These are phyloP conservation scores for Sphagnum magellanicum DNA, from an alignment of 228 moss, liverwort and hornwort species.

Conservation along the genomic window DNA sequence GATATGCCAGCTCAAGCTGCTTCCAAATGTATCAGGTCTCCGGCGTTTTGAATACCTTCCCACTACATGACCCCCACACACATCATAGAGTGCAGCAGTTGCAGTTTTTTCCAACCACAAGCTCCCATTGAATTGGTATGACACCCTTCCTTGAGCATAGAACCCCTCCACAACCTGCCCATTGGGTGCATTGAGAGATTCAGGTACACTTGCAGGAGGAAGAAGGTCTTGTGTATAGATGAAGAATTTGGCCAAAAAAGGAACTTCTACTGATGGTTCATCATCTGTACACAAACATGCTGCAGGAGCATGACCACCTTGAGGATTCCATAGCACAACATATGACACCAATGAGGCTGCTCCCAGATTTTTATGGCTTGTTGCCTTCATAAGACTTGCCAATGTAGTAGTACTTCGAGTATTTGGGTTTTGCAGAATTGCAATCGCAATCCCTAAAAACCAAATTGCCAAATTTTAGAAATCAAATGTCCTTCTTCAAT, in stretches of 20 bases:
- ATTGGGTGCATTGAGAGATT: slow-evolving; percentile 10
- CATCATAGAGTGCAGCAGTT: slow-evolving; percentile 17
- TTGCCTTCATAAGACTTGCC: background rate
- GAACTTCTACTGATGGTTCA: slow-evolving; percentile 18
- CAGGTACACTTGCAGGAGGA: slow-evolving; percentile 19
- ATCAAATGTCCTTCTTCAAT: background rate
- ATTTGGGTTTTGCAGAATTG: background rate
- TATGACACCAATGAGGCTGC: slow-evolving; percentile 40
- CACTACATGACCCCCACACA: slow-evolving; percentile 14
- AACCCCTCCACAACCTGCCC: slow-evolving; percentile 16
- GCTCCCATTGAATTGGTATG: slow-evolving; percentile 11
- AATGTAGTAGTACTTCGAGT: background rate
- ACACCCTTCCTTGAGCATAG: slow-evolving; percentile 22
- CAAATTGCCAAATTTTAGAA: background rate
- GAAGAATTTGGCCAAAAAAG: slow-evolving; percentile 27
- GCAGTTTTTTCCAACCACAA: slow-evolving; percentile 15
- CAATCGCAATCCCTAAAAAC: background rate
- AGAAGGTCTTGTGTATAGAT: slow-evolving; percentile 28
- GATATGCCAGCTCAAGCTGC: slow-evolving; percentile 14
- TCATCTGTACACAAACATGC: slow-evolving; percentile 14
- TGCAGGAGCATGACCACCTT: slow-evolving; percentile 25
- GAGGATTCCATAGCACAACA: slow-evolving; percentile 20
- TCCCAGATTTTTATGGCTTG: slow-evolving; percentile 22
- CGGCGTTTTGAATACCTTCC: slow-evolving; percentile 23
- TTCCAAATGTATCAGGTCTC: slow-evolving; percentile 18